Conservation (phyloP, 768 basidiomycete species). For the Boletus speciosus region DNA sequence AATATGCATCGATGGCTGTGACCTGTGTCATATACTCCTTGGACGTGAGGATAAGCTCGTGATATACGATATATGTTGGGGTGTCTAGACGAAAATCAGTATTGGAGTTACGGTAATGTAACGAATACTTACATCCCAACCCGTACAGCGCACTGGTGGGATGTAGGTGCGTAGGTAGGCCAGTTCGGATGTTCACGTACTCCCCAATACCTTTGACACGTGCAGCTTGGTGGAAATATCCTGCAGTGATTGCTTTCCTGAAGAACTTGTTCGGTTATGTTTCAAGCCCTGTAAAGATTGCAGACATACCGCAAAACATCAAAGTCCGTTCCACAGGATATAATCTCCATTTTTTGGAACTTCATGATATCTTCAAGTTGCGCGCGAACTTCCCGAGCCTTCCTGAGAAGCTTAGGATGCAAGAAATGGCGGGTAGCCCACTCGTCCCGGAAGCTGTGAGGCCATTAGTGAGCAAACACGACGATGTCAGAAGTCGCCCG, state of each 20-base stretch:
- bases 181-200: conserved; percentile 95
- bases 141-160: conserved; percentile 97
- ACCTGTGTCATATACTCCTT: conserved; percentile 99
- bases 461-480: conserved; percentile 3
- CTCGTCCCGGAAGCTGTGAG: conserved; percentile 77
- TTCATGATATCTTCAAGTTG: conserved; percentile 99
- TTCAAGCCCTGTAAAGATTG: background rate
- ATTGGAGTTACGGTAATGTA: background rate
- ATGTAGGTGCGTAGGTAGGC: conserved; percentile 91
- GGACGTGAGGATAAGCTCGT: conserved; percentile 92
- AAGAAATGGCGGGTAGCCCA: conserved; percentile 96
- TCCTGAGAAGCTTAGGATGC: conserved; percentile 92
- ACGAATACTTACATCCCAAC: conserved; percentile 71
- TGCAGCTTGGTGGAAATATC: conserved; percentile 99
- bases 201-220: conserved; percentile 98
- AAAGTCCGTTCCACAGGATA: conserved; percentile 92
- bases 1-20: conserved; percentile 96
- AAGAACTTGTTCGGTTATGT: background rate
- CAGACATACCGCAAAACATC: conserved; percentile 69
- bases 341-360: conserved; percentile 92
- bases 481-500: conserved; percentile 22
- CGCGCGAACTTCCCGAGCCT: conserved; percentile 90
- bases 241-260: conserved; percentile 95
- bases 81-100: conserved; percentile 55
- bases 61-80: conserved; percentile 95